Conservation (phyloP, 495 filamentous ascomycete genomes). For the Annulohypoxylon moriforme region DNA sequence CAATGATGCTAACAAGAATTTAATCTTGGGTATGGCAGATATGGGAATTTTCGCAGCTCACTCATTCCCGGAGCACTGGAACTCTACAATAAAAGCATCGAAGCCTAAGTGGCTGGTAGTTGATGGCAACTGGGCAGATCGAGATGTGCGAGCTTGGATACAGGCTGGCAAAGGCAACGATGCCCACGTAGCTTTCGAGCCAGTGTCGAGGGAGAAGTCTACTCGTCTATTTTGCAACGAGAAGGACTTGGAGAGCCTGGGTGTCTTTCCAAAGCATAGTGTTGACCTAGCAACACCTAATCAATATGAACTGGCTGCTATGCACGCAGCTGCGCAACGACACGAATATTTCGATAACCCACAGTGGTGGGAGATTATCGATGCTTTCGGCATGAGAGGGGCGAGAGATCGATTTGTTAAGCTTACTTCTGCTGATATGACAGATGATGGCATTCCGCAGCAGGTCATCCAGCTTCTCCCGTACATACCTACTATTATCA, state of each 20-base stretch:
- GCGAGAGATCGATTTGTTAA: constrained; percentile 71
- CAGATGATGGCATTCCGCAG: constrained; percentile 85
- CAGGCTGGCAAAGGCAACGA: constrained; percentile 62
- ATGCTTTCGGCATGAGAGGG: constrained; percentile 75
- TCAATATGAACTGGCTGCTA: constrained; percentile 77
- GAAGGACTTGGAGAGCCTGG: constrained; percentile 47
- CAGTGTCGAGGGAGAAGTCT: constrained; percentile 86
- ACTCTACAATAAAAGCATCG: constrained; percentile 63
- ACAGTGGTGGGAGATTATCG: constrained; percentile 83
- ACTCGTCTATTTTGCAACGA: constrained; percentile 69
- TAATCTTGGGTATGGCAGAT: constrained; percentile 91
- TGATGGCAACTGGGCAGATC: constrained; percentile 82
- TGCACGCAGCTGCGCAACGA: constrained; percentile 73
- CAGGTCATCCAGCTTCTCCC: constrained; percentile 87
- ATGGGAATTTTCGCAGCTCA: constrained; percentile 82
- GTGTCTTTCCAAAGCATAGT: constrained; percentile 68
- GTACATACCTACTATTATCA: constrained; percentile 81
- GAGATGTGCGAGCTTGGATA: constrained; percentile 71
- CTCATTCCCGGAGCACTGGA: constrained; percentile 66
- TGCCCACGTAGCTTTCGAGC: constrained; percentile 82
- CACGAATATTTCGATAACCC: constrained; percentile 72
- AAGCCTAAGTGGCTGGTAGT: constrained; percentile 80
- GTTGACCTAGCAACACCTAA: constrained; percentile 86
- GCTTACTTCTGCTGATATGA: constrained; percentile 68
- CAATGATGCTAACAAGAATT: constrained; percentile 83